Evolutionary conservation across 768 basidiomycete species (phyloP), one percentile per base, ranked within the genome.

Genomic region (Leccinum subgranulosum): DNA sequence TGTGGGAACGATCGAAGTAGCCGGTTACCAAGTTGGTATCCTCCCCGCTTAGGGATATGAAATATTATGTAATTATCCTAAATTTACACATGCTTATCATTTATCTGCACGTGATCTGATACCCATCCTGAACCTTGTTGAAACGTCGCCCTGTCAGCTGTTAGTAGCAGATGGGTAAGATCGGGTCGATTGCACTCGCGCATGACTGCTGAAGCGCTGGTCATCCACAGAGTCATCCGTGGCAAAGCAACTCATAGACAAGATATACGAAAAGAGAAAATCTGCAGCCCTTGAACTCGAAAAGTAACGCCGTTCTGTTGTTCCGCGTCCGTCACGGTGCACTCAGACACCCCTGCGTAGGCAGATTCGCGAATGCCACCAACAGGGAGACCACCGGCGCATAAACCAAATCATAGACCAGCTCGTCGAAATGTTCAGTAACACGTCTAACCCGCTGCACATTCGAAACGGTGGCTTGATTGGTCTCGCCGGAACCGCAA

Each of bases 251-350:
- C 78, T 94, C 57, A 82, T 91, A 49, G 92, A 94, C 84, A 93
- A 93, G 75, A 88, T 94, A 73, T 97, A 98, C 71, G 95, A 98
- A 80, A 94, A 94, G 76, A 85, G 95, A 57, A 97, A 98, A 76
- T 86, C 91, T 8, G 94, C 95, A 7, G 96, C 96, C 8, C 84
- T 95, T 52, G 95, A 98, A 53, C 84, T 98, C 53, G 95, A 98
- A 79, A 97, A 94, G 94, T 94, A 70, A 54, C 23, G 23, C 34
- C 29, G 11, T n/a, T 41, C 47, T 10, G 53, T 21, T 45, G 12
- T 47, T 45, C 56, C 36, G 25, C 39, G 8, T 50, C 33, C 28
- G 53, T 45, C 6, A 49, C 33, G 25, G 51, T 48, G 31, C 34
- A 31, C 59, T 62, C 61, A 64, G 60, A 60, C 52, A 50, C 56